Evolutionary conservation across 331 rosid genomes (phyloP), one percentile per base, ranked within the genome.

Genomic region (Quercus phellos): DNA sequence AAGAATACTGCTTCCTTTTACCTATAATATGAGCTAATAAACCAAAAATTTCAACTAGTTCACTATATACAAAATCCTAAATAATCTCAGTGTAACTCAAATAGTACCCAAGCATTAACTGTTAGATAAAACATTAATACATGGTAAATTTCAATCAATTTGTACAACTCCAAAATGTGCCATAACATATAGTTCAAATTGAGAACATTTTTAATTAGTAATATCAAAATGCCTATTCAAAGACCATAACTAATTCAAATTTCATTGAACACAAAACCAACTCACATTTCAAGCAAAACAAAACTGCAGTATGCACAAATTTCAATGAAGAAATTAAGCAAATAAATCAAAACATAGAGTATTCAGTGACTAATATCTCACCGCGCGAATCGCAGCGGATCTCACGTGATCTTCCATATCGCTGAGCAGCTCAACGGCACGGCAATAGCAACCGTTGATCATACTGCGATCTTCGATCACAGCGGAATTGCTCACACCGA

Each of bases 361-460:
- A 24, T 22, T 32, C 6, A 29, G 66, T 10, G 55, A 59, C 26
- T 2, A 77, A 34, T 21, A 54, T 70, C 93, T 87, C 87, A 92
- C 97, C 68, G 83, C 85, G 2, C 86, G 89, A 84, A 92, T 75
- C 0, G 97, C 95, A 68, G 88, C 77, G 7, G 79, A 59, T 58
- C 97, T 78, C 60, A 92, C 97, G 4, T 80, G 81, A 69, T 84
- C 90, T 60, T 94, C 90, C 80, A 79, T 78, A 76, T 94, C 99
- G 6, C 77, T 12, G 10, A 94, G 90, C 75, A 92, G 97, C 83
- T 88, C 91, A 82, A 86, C 77, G 9, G 88, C 93, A 8, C 90
- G 88, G 76, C 10, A 74, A 58, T 92, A 92, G 81, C 95, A 89
- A 6, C 90, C 95, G 35, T 85, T 78, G 64, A 89, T 83, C 89